Conservation (phyloP, 2,329 filamentous ascomycete species). For the Colletotrichum neosansevieriae region DNA sequence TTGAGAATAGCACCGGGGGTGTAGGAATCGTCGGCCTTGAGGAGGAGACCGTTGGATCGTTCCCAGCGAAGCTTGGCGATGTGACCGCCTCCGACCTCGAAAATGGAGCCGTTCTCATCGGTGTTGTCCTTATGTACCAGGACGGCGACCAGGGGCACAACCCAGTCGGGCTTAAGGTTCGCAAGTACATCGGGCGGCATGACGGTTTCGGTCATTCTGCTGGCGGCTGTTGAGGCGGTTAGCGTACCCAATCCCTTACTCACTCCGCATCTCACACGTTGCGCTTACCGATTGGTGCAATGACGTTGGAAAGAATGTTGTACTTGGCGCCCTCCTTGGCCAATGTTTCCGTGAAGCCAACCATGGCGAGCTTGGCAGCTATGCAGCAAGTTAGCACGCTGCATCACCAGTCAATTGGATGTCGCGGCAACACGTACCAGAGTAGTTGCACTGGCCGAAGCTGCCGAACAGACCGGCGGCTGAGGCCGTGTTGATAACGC, state of each 20-base stretch:
- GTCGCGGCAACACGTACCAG: conserved; percentile 61
- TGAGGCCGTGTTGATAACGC: conserved; percentile 97
- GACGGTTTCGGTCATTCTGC: conserved; percentile 93
- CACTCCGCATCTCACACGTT: conserved; percentile 33
- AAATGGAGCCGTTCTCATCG: conserved; percentile 87
- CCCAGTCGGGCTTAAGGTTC: conserved; percentile 90
- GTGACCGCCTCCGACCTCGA: conserved; percentile 93
- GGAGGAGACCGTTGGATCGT: conserved; percentile 86
- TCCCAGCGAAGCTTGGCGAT: conserved; percentile 96
- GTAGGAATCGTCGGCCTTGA: conserved; percentile 89
- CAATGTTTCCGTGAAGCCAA: conserved; percentile 97
- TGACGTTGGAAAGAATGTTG: conserved; percentile 95
- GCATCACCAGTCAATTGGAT: neutral
- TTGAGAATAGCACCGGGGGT: conserved; percentile 89
- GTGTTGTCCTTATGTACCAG: conserved; percentile 89
- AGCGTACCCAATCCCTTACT: neutral
- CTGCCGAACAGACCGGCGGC: conserved; percentile 94
- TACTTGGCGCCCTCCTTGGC: conserved; percentile 98
- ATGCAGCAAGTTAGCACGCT: conserved; percentile 15
- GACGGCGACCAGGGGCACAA: conserved; percentile 91
- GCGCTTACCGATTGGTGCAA: conserved; percentile 80
- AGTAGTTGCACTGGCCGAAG: conserved; percentile 97
- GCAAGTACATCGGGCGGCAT: conserved; percentile 95
- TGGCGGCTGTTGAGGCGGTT: conserved; percentile 71
- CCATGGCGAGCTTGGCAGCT: conserved; percentile 93